Base-by-base conservation (phyloP, 176 grass and related monocot genomes). In the Neostapfia colusana region DNA sequence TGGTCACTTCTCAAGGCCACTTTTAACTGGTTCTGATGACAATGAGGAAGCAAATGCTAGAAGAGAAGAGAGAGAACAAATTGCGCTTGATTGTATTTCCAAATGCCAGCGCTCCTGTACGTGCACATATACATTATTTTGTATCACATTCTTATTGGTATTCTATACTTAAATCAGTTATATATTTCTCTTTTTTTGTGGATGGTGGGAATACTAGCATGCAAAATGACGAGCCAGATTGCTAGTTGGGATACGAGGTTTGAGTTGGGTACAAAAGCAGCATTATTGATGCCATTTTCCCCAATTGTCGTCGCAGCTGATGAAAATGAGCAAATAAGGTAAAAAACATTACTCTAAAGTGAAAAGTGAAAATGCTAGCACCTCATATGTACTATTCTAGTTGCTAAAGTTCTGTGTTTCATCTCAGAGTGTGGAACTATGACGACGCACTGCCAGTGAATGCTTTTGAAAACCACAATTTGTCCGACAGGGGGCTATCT, bases 321-420 rank as follows among this genome's bases (percentile, higher is more conserved):
- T 88, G 95, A 92, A 84, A 99, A 90, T 63, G 95, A 99, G 67
- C 65, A 83, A 81, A 95, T 99, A 82, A 90, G 92, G 95, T 99
- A 63, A 85, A 63, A 63, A 18, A 27, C 3, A 0, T 64, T 18
- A 62, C 41, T 49, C 55, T 62, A 7, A 31, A 62, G 16, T 62
- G 12, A 8, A 62, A 70, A 63, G 63, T 40, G 17, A 46, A 39
- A 54, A 75, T 75, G 37, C 4, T 56, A 39, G 67, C 79, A 8
- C 76, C 27, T 41, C 8, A 64, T 57, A 71, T 84, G 31, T 9
- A 50, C 42, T 55, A 43, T 12, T 90, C 7, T 13, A 69, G 11
- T 65, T 56, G 16, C 54, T 87, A 84, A 84, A 81, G 57, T 71
- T 84, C 40, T 79, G 12, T 53, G 6, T 70, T 39, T 70, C 38